phyloP scores from a whole-genome alignment of 2,329 filamentous ascomycete genomes.

The Huntiella omanensis region DNA sequence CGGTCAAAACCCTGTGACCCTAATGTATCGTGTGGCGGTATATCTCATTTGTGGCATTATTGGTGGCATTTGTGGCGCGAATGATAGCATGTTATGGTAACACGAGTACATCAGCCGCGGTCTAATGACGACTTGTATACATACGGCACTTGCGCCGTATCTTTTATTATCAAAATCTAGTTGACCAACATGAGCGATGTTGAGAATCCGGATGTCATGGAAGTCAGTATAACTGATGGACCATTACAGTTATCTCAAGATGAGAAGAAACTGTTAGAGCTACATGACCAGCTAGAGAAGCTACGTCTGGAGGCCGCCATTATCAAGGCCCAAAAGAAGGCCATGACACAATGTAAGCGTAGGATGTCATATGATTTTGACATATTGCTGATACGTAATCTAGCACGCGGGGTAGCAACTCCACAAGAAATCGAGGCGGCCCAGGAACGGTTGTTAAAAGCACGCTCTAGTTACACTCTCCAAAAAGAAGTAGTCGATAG shows the following conservation, averaged over 20 bases:
- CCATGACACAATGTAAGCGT: conserved; percentile 12
- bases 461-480: conserved; percentile 50
- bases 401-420: conserved; percentile 19
- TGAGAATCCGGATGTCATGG: conserved; percentile 5
- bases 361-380: background rate
- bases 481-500: conserved; percentile 50
- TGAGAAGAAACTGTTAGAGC: conserved; percentile 46
- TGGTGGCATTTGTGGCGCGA: too few relatives aligned
- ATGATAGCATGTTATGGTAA: background rate
- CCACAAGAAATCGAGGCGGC: conserved; percentile 35
- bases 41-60: too few relatives aligned
- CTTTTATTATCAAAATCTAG: background rate
- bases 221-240: conserved; percentile 8
- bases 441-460: conserved; percentile 48
- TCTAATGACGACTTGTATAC: background rate
- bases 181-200: background rate
- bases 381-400: background rate
- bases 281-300: conserved; percentile 54
- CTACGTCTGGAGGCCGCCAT: conserved; percentile 55
- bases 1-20: too few relatives aligned
- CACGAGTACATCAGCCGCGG: background rate
- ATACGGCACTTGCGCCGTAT: background rate
- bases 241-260: conserved; percentile 40
- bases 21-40: too few relatives aligned
- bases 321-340: conserved; percentile 25